Base-by-base conservation (phyloP, 176 grass and related monocot genomes). In the Rhynchospora breviuscula region DNA sequence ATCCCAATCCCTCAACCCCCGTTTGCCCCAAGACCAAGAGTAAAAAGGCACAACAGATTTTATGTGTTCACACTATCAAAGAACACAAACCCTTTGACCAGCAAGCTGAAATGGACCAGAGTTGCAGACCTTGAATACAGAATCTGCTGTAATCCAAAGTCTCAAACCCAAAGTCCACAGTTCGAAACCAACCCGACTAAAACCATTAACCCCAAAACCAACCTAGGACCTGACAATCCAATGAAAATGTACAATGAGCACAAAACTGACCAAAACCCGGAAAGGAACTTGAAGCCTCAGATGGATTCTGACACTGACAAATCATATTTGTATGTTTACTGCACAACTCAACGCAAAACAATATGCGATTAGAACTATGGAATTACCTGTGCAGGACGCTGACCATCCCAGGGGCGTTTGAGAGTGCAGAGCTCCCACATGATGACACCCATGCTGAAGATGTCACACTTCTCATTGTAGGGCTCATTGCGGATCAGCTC, bases 341-440 rank as follows among this genome's bases (percentile, higher is more conserved):
- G 26, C 26, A 64, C 33, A 63, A 9, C 54, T 1, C 54, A 59
- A 13, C 7, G 13, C 17, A 49, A 52, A 70, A 7, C 22, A 1
- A 56, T 51, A 19, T 10, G n/a, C 73, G 25, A 31, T 17, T 56
- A 31, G 8, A 56, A 78, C 54, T 11, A 75, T 75, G 13, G 1
- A 10, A 78, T 84, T 88, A 95, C 96, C 86, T 99, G 96, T 87
- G 94, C 96, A 61, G 96, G 74, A 62, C 90, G 89, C 79, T 88
- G 85, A 80, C 96, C 92, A 87, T 90, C 91, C 93, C 96, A 95
- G 77, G 96, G 96, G 17, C 91, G 92, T 87, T 80, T 89, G 3
- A 99, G 89, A 85, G 96, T 95, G 71, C 96, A 99, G 82, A 99
- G 96, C 51, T 99, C 96, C 96, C 96, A 99, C 91, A 99, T 99